Evolutionary conservation across 305 asterid genomes (phyloP), one percentile per base, ranked within the genome.

Genomic region (Plantago rigida): DNA sequence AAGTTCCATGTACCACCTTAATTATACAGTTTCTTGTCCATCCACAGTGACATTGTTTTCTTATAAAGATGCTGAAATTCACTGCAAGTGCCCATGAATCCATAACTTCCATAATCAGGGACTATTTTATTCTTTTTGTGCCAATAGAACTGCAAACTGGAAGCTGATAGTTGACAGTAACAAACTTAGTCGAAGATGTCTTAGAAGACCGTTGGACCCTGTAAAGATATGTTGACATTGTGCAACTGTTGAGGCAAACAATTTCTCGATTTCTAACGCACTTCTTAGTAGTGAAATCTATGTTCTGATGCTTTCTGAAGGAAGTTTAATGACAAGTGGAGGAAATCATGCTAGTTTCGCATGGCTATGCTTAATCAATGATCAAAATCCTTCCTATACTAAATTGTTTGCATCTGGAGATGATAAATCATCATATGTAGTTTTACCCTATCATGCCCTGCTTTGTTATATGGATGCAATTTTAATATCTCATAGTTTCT

Each of bases 401-500:
- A 36, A 6, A 36, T 41, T 10, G 3, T 41, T 7, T 36, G 44
- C 44, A 36, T 1, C 10, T 36, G 44, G 44, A 8, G 44, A 6
- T 41, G 13, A 41, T 9, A 41, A 41, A 41, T 39, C 44, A 10
- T 41, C 46, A 41, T 41, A 8, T 41, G 13, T 41, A 7, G 12
- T 41, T 9, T 41, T 41, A 41, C 46, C 2, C 2, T 9, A 7
- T 9, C 8, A 41, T 41, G 11, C 9, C 8, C 10, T 39, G 46
- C 12, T 41, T 9, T 41, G 13, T 1, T 36, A 41, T 41, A 41
- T 41, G 63, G 66, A 53, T 59, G 63, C 60, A 56, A 52, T 69
- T 55, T 51, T 81, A 15, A 69, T 56, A 44, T 49, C 65, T 54
- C 47, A 46, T 7, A 47, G 1, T 67, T 72, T 29, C 47, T 26